phyloP scores from a whole-genome alignment of 2,329 filamentous ascomycete genomes.

The Trichocomaceae sp. region DNA sequence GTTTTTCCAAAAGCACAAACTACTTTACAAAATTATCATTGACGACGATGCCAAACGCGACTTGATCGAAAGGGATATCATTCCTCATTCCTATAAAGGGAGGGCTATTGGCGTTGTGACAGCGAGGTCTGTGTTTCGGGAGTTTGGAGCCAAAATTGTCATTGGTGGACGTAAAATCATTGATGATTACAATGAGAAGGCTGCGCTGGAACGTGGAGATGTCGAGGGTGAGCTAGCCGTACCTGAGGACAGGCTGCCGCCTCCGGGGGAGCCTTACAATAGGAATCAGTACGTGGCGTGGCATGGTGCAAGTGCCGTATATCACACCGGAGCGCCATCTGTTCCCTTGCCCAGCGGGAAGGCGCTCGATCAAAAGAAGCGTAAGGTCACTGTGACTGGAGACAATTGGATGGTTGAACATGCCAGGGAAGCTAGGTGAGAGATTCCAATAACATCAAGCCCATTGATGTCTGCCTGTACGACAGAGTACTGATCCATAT shows the following conservation, averaged over 20 bases:
- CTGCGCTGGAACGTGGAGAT: constrained; percentile 67
- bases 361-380: constrained; percentile 67
- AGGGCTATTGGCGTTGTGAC: constrained; percentile 95
- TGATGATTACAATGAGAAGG: constrained; percentile 82
- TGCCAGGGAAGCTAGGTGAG: constrained; percentile 79
- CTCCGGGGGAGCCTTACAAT: constrained; percentile 83
- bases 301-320: constrained; percentile 94
- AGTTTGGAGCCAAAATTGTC: constrained; percentile 90
- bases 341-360: constrained; percentile 72
- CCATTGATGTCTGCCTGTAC: not conserved
- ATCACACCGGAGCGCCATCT: constrained; percentile 73
- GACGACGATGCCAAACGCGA: constrained; percentile 96
- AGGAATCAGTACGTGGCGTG: constrained; percentile 98
- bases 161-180: constrained; percentile 79
- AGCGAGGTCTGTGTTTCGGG: constrained; percentile 89
- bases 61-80: constrained; percentile 89
- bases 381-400: constrained; percentile 80
- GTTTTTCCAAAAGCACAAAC: constrained; percentile 96
- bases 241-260: constrained; percentile 72
- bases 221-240: constrained; percentile 88
- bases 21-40: constrained; percentile 96
- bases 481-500: not conserved
- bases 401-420: constrained; percentile 97
- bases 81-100: constrained; percentile 97
- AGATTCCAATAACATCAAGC: constrained; percentile 10